Base-by-base conservation (phyloP, 2,329 filamentous ascomycete genomes). In the Xylaria digitata region DNA sequence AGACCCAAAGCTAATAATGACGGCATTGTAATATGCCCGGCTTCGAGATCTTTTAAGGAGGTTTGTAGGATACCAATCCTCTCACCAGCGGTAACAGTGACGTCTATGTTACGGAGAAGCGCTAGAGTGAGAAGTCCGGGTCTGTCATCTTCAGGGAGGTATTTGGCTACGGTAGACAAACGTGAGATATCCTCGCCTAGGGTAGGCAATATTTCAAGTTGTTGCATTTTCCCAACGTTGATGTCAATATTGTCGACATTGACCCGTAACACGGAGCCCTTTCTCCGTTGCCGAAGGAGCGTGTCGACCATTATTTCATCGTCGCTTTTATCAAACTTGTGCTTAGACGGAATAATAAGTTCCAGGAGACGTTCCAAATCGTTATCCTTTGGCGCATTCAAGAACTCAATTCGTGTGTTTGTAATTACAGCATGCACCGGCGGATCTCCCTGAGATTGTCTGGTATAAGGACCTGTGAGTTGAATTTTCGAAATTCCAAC, bases 251-350 rank as follows among this genome's bases (percentile, higher is more conserved):
- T 85, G 32, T 89, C 89, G 6, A 96, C 76, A 3, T 86, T 89
- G 5, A 92, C 78, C 55, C 93, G 89, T 34, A 97, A 82, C 6
- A 98, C 90, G 9, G 92, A 90, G 0, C 95, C 96, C 78, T 97
- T 95, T 60, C 90, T 87, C 66, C 96, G 86, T 78, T 99, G 96
- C 23, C 92, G 87, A 15, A 98, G 81, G 0, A 99, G 84, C 0
- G 93, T 97, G 73, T 98, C 95, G 23, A 99, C 87, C 84, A 99
- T 90, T 67, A 99, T 97, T 74, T 98, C 95, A 73, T 97, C 93
- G 67, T 96, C 92, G 53, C 90, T 89, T 67, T 95, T 90, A 70
- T 90, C 86, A 73, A 96, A 97, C 70, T 94, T 93, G 77, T 96
- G 89, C 70, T 94, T 96, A 0, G 94, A 97, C 0, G 96, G 96